Evolutionary conservation across 192 early-diverging fungal species (phyloP).

Genomic region (Coemansia sp.): DNA sequence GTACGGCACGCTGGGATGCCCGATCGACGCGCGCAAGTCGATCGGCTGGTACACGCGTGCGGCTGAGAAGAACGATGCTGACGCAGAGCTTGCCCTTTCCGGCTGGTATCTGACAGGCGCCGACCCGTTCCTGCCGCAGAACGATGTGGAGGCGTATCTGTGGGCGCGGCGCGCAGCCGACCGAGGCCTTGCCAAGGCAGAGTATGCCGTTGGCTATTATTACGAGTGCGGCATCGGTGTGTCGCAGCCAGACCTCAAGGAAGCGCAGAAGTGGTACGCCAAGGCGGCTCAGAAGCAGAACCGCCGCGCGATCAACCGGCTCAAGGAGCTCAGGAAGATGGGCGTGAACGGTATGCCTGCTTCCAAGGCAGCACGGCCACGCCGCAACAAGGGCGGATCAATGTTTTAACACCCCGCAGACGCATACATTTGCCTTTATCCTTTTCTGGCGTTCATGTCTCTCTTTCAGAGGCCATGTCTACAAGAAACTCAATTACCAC

Average conservation of each 20-base stretch:
- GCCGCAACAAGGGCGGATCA: constrained; percentile 40
- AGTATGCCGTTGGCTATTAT: constrained; percentile 97
- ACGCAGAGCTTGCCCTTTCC: constrained; percentile 90
- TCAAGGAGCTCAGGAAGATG: constrained; percentile 79
- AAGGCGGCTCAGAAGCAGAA: constrained; percentile 84
- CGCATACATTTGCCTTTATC: not conserved
- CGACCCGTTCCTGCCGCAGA: constrained; percentile 85
- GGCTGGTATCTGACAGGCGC: constrained; percentile 98
- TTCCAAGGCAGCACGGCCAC: constrained; percentile 26
- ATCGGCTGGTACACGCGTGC: constrained; percentile 97
- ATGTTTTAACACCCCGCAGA: constrained; percentile 22
- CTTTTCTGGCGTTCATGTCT: not conserved
- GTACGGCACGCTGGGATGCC: constrained; percentile 86
- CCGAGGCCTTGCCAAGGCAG: constrained; percentile 91
- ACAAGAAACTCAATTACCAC: not conserved
- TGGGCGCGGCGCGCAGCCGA: constrained; percentile 98
- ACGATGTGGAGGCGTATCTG: constrained; percentile 92
- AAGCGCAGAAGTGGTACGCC: constrained; percentile 88
- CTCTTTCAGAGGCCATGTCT: not conserved
- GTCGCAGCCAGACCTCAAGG: constrained; percentile 49
- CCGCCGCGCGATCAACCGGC: constrained; percentile 74
- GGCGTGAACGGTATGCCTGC: constrained; percentile 33
- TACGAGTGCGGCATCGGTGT: constrained; percentile 89
- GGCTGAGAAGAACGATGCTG: constrained; percentile 86
- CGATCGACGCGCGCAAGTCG: constrained; percentile 82